Conservation (phyloP, 192 early-diverging fungal genomes). For the Backusella luteola region DNA sequence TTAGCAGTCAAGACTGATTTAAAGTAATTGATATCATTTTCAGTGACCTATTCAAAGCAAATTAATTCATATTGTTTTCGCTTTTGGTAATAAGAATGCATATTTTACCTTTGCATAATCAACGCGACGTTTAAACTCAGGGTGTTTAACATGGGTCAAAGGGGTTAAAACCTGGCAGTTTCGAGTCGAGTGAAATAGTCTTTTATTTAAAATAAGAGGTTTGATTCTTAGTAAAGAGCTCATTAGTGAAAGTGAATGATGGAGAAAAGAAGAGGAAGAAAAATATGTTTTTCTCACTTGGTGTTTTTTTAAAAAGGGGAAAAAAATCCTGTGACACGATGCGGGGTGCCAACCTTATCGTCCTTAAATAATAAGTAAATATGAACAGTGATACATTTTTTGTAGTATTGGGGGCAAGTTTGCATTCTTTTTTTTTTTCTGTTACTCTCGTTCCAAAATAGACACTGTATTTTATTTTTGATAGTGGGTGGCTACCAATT, state of each 20-base stretch:
- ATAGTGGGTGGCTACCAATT: too few relatives aligned
- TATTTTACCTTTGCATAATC: slow-evolving; percentile 11
- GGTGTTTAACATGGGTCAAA: background rate
- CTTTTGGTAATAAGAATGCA: slow-evolving; percentile 2
- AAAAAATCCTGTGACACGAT: background rate
- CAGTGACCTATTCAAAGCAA: slow-evolving; percentile 30
- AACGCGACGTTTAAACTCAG: slow-evolving; percentile 1
- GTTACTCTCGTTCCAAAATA: too few relatives aligned
- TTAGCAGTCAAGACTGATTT: slow-evolving; percentile 39
- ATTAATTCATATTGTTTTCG: background rate
- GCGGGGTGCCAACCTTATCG: too few relatives aligned
- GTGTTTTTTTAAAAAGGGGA: background rate
- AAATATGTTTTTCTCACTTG: background rate
- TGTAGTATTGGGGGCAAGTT: too few relatives aligned
- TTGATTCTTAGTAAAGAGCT: background rate
- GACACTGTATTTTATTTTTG: too few relatives aligned
- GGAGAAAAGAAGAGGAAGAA: background rate
- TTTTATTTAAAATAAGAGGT: background rate
- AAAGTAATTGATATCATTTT: slow-evolving; percentile 58
- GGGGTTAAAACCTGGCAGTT: background rate
- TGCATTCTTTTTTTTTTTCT: too few relatives aligned
- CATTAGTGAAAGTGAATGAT: background rate
- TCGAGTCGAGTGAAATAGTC: background rate
- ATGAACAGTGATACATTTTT: too few relatives aligned
- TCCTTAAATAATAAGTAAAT: too few relatives aligned